Evolutionary conservation across 345 rosid genomes (phyloP), one percentile per base, ranked within the genome.

Genomic region (Hibiscus tridactylites): DNA sequence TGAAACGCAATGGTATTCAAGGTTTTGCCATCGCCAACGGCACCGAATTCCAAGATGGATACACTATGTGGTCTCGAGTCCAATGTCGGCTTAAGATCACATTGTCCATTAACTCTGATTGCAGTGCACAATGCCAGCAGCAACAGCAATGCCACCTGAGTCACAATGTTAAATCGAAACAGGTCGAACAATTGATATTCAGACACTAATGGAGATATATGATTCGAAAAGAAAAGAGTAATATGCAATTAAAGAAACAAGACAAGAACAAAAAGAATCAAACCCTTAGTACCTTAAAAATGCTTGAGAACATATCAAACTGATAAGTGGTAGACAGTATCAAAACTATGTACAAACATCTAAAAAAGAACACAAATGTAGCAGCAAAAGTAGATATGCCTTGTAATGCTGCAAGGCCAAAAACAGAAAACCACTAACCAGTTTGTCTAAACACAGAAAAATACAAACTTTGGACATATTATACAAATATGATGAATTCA

Each of bases 11-110:
- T 63, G 12, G 97, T 92, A 71, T 92, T 95, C 72, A 90, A 73
- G 4, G 86, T 77, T 79, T 88, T 92, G 33, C 97, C 91, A 29
- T 95, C 97, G 60, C 97, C 99, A 24, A 90, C 96, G 28, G 97
- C 99, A 60, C 98, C 96, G 71, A 94, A 94, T 81, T 94, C 98
- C 53, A 77, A 79, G n/a, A 91, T 94, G 1, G 97, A 95, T 70
- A 91, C 97, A 57, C 97, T 91, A 47, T 88, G 97, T 0, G 93
- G 99, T 77, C 99, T 85, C 0, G 96, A 90, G 59, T 84, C 82
- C 74, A 90, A 79, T 63, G 74, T 78, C 54, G 83, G 77, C 73
- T 72, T 81, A 59, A 69, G 42, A 59, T 85, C 86, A 73, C 99
- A 92, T 3, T 70, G 71, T 11, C 78, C 85, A 59, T 68, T 44